Evolutionary conservation across 805 yeast species (phyloP).

Genomic region (Osmozyma mogii): DNA sequence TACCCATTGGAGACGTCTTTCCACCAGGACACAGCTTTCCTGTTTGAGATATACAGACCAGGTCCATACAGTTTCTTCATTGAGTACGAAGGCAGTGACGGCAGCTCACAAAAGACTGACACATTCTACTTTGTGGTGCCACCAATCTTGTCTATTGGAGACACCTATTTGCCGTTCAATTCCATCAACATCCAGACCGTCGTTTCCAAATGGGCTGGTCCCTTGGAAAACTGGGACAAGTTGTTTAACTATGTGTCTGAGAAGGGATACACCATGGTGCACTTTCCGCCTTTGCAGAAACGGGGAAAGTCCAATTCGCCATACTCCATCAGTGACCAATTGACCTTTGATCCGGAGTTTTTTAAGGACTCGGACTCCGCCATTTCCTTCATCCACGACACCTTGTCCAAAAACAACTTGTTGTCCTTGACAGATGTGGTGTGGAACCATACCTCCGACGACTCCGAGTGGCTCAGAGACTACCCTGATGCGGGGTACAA

Average conservation of each 20-base stretch:
- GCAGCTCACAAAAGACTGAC: conserved; percentile 37
- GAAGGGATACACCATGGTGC: conserved; percentile 93
- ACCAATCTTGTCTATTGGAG: conserved; percentile 58
- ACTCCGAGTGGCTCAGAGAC: conserved; percentile 75
- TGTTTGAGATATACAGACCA: conserved; percentile 55
- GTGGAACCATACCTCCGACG: conserved; percentile 89
- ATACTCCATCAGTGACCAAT: conserved; percentile 83
- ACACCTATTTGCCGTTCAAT: conserved; percentile 58
- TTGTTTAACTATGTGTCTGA: conserved; percentile 52
- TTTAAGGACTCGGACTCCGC: conserved; percentile 56
- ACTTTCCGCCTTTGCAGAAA: conserved; percentile 87
- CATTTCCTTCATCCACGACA: conserved; percentile 34
- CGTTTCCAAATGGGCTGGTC: conserved; percentile 88
- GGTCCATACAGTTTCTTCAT: conserved; percentile 77
- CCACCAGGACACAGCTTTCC: conserved; percentile 53
- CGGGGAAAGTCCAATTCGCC: conserved; percentile 92
- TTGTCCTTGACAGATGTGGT: conserved; percentile 87
- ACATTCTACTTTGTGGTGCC: conserved; percentile 72
- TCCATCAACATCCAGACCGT: conserved; percentile 77
- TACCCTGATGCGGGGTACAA: conserved; percentile 93
- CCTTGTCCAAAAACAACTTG: conserved; percentile 51
- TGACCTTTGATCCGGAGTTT: conserved; percentile 58
- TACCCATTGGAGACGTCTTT: conserved; percentile 48
- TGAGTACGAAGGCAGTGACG: conserved; percentile 37
- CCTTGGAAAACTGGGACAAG: conserved; percentile 54